Conservation (phyloP, 164 flowering plant genomes). For the Tetracentron sinense region DNA sequence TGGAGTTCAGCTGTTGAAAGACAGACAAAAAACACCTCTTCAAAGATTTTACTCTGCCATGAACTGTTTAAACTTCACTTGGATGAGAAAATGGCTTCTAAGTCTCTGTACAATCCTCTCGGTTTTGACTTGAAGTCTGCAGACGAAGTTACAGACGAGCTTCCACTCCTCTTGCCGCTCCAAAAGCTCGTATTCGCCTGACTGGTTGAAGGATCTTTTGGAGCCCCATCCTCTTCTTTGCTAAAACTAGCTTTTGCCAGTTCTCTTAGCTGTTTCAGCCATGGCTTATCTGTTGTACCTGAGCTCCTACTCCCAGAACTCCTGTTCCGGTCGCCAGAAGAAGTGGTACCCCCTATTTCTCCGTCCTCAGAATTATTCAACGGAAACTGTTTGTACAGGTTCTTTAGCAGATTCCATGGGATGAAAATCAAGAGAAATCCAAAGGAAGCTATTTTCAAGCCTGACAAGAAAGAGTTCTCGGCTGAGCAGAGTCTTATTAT, state of each 20-base stretch:
- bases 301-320: slow-evolving; percentile 51
- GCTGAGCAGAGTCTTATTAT: slow-evolving; percentile 37
- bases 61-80: slow-evolving; percentile 17
- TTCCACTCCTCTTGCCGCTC: slow-evolving; percentile 59
- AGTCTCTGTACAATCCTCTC: slow-evolving; percentile 54
- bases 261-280: slow-evolving; percentile 79
- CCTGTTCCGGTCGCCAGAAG: slow-evolving; percentile 31
- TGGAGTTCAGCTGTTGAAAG: background rate
- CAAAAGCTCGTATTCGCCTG: slow-evolving; percentile 50
- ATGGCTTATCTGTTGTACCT: slow-evolving; percentile 52
- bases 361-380: slow-evolving; percentile 8
- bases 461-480: slow-evolving; percentile 40
- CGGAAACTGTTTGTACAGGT: slow-evolving; percentile 28
- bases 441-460: slow-evolving; percentile 45
- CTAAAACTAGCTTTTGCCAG: slow-evolving; percentile 81
- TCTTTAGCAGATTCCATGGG: slow-evolving; percentile 42
- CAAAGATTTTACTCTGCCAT: background rate
- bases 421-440: slow-evolving; percentile 49
- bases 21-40: background rate
- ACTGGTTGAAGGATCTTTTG: slow-evolving; percentile 65
- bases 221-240: slow-evolving; percentile 32
- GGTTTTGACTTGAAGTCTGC: slow-evolving; percentile 52
- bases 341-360: slow-evolving; percentile 23
- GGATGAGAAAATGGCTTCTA: slow-evolving; percentile 82
- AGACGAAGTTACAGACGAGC: slow-evolving; percentile 52